Base-by-base conservation (phyloP, 345 rosid species). In the Pseudoturritis turrita region DNA sequence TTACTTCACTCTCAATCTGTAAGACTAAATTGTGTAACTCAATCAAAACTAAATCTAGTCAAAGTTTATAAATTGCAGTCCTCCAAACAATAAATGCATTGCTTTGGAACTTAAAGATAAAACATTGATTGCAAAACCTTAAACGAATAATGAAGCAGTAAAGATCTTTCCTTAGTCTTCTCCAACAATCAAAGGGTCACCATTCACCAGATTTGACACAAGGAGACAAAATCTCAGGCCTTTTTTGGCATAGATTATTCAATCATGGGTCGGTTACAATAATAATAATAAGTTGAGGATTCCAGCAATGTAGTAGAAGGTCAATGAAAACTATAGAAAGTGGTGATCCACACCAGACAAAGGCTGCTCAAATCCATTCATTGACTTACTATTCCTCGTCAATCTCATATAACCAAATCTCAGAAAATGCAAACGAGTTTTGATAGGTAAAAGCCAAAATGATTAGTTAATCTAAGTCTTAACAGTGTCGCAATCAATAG, bases 311-410 rank as follows among this genome's bases (percentile, higher is more conserved):
- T 36, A 14, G 18, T 45, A 15, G 11, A 45, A 14, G 25, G 73
- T 74, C 78, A 74, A 74, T 36, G 62, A 14, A 44, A 73, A 57
- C 19, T 55, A 14, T 9, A 45, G 65, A 36, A 56, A 57, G 43
- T 73, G 66, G n/a, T 57, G 59, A 59, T 49, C 44, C 54, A 74
- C 35, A 60, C 53, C 58, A 62, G 41, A 53, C 55, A 2, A 59
- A 17, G 40, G 68, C 73, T 40, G 47, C 78, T 4, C 21, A 50
- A 31, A 15, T 59, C 23, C 37, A 39, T 71, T 55, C n/a, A n/a
- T n/a, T n/a, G n/a, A n/a, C n/a, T 68, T 73, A 68, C 78, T 54
- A 22, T 31, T 51, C 36, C 21, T 74, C 54, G 29, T 74, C 72
- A 65, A 61, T 31, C 21, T 6, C 56, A 8, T 35, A 2, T 31